Evolutionary conservation across 2,329 filamentous ascomycete genomes (phyloP).

Genomic region (Penicillium sp.): DNA sequence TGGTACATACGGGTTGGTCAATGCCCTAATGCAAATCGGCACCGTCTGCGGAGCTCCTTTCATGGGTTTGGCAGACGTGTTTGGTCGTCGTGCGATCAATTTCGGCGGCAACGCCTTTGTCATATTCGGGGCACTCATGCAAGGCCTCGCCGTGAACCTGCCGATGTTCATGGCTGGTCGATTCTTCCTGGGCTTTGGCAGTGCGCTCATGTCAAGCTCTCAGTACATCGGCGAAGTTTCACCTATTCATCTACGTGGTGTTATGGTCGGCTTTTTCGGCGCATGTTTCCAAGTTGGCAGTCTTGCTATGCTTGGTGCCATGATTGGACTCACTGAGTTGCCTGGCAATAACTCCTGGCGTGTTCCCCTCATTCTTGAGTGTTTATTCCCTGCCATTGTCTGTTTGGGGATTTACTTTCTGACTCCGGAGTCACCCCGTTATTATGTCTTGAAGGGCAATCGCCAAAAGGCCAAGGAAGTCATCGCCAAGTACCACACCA

Average conservation of each 20-base stretch:
- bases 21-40: constrained; percentile 50
- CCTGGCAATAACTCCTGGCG: constrained; percentile 41
- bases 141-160: constrained; percentile 30
- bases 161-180: constrained; percentile 40
- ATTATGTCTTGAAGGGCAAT: constrained; percentile 35
- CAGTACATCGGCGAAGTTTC: constrained; percentile 42
- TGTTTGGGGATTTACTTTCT: constrained; percentile 45
- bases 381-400: constrained; percentile 48
- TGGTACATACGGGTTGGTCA: constrained; percentile 44
- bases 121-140: constrained; percentile 45
- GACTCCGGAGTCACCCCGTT: constrained; percentile 40
- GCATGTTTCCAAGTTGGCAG: constrained; percentile 49
- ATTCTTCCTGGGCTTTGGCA: constrained; percentile 41
- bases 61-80: constrained; percentile 50
- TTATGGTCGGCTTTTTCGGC: constrained; percentile 49
- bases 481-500: constrained; percentile 45
- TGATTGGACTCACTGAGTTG: constrained; percentile 44
- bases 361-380: constrained; percentile 46
- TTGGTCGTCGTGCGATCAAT: constrained; percentile 52
- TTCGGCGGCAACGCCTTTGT: constrained; percentile 48
- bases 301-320: constrained; percentile 43
- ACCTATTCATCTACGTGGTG: constrained; percentile 38
- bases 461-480: constrained; percentile 35
- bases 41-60: constrained; percentile 51
- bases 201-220: constrained; percentile 38